Evolutionary conservation across 495 filamentous ascomycete species (phyloP), one percentile per base, ranked within the genome.

Genomic region (Neurospora sp.): DNA sequence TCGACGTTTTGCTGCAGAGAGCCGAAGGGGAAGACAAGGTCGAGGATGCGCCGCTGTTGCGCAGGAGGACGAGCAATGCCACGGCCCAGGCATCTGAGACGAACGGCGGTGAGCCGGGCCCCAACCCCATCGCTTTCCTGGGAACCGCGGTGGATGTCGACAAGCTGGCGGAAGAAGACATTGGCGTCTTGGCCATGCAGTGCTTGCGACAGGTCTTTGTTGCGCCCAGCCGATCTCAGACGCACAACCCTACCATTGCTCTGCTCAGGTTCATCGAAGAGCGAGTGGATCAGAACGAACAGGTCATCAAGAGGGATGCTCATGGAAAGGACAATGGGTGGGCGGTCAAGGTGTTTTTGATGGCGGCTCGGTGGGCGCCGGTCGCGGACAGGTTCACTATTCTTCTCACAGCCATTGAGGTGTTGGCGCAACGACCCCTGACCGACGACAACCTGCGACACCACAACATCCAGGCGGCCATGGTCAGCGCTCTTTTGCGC

Each of bases 341-440:
- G 94, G 88, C 92, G 7, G 90, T 91, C 45, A 91, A 90, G 71
- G 85, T 97, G 71, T 91, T 96, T 75, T 89, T 92, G 76, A 84
- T 94, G 74, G 86, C 91, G 38, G 89, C 91, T 65, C 87, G 89
- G 70, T 97, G 93, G 93, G 91, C 93, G 38, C 93, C 94, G 0
- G 94, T 98, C 9, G 94, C 96, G 74, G 91, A 96, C 78, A 92
- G 94, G 40, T 97, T 93, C 83, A 87, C 94, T 40, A 94, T 97
- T 69, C 83, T 97, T 59, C 87, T 94, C 44, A 91, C 91, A 0
- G 86, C 91, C 16, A 91, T 95, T 84, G 94, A 97, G 65, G 86
- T 85, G 4, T 82, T 97, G 45, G 81, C 91, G 18, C 84, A 86
- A 37, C 90, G 87, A 12, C 87, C 88, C 3, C 82, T 93, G 14